A percentile compares a stretch with the other conserved stretches of the same genome.
These are phyloP conservation scores for Huntiella bhutanensis DNA, from an alignment of 2,329 filamentous ascomycete species.

Conservation along the genomic window DNA sequence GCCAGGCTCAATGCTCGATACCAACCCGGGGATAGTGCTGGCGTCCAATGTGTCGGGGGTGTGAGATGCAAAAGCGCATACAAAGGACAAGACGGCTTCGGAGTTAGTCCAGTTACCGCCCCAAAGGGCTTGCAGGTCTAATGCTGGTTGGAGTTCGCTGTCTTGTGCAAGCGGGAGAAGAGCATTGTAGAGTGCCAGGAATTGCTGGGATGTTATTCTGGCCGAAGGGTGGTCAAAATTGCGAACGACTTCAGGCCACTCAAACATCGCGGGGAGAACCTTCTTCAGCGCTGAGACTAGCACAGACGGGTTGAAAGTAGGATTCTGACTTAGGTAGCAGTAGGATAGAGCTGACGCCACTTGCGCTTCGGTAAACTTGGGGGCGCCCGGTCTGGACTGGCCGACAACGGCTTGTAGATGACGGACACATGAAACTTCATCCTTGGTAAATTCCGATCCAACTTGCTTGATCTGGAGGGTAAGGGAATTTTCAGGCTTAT, in stretches of 20 bases:
- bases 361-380: conserved; percentile 61
- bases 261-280: conserved; percentile 43
- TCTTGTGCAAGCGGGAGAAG: conserved; percentile 51
- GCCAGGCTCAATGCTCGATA: conserved; percentile 52
- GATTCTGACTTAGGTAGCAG: conserved; percentile 37
- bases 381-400: conserved; percentile 22
- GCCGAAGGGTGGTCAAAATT: conserved; percentile 66
- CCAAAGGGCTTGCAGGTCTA: conserved; percentile 83
- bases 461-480: conserved; percentile 52
- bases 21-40: conserved; percentile 63
- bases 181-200: conserved; percentile 62
- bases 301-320: conserved; percentile 30
- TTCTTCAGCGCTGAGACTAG: conserved; percentile 44
- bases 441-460: conserved; percentile 57
- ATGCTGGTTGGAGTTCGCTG: conserved; percentile 29
- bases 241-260: conserved; percentile 52
- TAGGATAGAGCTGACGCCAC: conserved; percentile 63
- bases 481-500: conserved; percentile 36
- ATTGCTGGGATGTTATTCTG: conserved; percentile 59
- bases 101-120: conserved; percentile 74
- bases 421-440: conserved; percentile 44
- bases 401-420: conserved; percentile 27
- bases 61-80: conserved; percentile 68
- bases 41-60: conserved; percentile 61
- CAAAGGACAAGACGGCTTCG: conserved; percentile 82